Percentiles rank a stretch among this genome's conserved stretches.
Conservation (phyloP, 139 green algal genomes). For the Coccomyxa sp. region DNA sequence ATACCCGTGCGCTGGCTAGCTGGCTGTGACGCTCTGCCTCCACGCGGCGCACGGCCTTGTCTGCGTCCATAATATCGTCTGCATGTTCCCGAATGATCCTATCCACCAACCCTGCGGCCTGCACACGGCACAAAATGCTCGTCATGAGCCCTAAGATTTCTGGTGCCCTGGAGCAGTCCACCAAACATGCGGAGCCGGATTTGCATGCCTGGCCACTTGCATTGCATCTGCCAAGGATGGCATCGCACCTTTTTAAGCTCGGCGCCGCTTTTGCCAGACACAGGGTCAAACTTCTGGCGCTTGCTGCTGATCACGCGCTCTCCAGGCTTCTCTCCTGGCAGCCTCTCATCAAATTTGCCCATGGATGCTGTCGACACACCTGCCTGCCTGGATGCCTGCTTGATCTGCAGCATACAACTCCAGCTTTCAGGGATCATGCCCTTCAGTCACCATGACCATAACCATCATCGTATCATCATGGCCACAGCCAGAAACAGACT, state of each 20-base stretch:
- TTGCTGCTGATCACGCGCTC: constrained; percentile 60
- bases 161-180: neutral
- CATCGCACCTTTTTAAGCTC: constrained; percentile 3
- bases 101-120: constrained; percentile 45
- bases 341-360: constrained; percentile 88
- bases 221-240: neutral
- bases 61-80: constrained; percentile 71
- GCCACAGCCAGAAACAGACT: neutral
- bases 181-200: neutral
- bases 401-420: neutral
- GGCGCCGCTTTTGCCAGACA: constrained; percentile 36
- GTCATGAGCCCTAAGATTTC: neutral
- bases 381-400: constrained; percentile 41
- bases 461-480: neutral
- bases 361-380: constrained; percentile 88
- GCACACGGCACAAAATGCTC: neutral
- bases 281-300: constrained; percentile 48
- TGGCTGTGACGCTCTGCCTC: constrained; percentile 28
- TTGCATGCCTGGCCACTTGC: neutral
- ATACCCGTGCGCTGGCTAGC: constrained; percentile 19
- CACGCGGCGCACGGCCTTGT: constrained; percentile 37
- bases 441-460: neutral
- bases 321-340: constrained; percentile 52
- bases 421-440: neutral
- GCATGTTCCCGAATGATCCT: constrained; percentile 60